Base-by-base conservation (phyloP, 129 eudicot genomes). In the Pseudognaphalium luteoalbum region DNA sequence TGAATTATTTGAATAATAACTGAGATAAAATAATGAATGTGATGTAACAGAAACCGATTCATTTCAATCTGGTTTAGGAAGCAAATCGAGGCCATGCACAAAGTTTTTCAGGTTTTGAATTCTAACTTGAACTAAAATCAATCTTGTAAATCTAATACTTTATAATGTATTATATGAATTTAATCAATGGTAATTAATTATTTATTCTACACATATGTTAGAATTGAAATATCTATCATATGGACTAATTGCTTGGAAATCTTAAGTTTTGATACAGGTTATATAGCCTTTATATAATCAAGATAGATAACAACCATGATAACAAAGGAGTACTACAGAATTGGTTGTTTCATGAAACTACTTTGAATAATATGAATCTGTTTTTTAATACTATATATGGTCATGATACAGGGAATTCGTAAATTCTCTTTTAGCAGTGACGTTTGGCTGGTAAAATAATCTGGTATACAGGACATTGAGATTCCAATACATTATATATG, bases 81-180 rank as follows among this genome's bases (percentile, higher is more conserved):
- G 96, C 98, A 92, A 92, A 92, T 92, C 94, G 88, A 92, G 90
- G 98, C 98, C 98, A 80, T 92, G 98, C 96, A 92, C 98, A 90
- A 92, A 92, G 90, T 92, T 92, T 92, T 92, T 87, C 98, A 92
- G 98, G 98, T 92, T 87, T 47, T 83, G 73, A 87, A 83, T 86
- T 84, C 90, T 84, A 82, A 85, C 88, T 82, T 70, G 83, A 30
- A 77, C 84, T 87, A 92, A 89, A 84, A 87, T 81, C 42, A 83
- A 77, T 87, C 28, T 14, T 52, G 77, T 63, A 81, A 90, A 80
- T 78, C 73, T 57, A 83, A 81, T 77, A 80, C 73, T 76, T 62
- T 70, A 3, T 77, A 61, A 42, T 77, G 19, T 67, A 19, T 67
- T 63, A 11, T 63, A 11, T 78, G 41, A 30, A 57, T 57, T 19